Evolutionary conservation across 208 protist genomes (phyloP), one percentile per base, ranked within the genome.

Genomic region (Leishmania arabica): DNA sequence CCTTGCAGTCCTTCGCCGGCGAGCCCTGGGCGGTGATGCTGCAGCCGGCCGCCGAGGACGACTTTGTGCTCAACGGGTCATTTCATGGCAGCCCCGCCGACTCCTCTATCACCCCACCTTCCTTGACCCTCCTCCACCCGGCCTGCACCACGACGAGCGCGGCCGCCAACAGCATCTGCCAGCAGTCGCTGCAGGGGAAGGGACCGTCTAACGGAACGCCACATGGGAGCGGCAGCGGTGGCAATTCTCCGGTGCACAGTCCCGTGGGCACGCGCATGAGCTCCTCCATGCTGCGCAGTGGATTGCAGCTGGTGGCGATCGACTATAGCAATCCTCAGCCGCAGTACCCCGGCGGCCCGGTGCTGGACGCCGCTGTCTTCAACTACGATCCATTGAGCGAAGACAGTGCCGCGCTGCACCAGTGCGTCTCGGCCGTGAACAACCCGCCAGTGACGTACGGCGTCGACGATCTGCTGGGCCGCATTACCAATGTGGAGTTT

Each of bases 401-500:
- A 76, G 91, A 94, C 66, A 71, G 78, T 45, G 66, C 82, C 24
- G 74, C 75, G 75, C 81, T 93, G 73, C 86, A 90, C 13, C 88
- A 89, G 77, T 92, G 87, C 70, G 81, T 95, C 49, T 60, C 84
- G 31, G 84, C 80, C 5, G 81, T 95, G 60, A 92, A 93, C 79
- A 87, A 78, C 68, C 87, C 89, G 17, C 84, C 88, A 13, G 79
- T 91, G 49, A 90, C 88, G 15, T 93, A 92, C 82, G 80, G 82
- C 72, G 82, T 85, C 62, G 89, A 88, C 56, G 84, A 87, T 78
- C 80, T 97, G 42, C 84, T 97, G 5, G 68, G 75, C 42, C 83
- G 84, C 75, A 87, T 95, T 65, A 91, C 84, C 65, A 91, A 95
- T 74, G 90, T 95, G 51, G 91, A 92, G 84, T 97, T 95, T 78